Evolutionary conservation across 768 basidiomycete species (phyloP), one percentile per base, ranked within the genome.

Genomic region (Omphalotus guepiniiformis): DNA sequence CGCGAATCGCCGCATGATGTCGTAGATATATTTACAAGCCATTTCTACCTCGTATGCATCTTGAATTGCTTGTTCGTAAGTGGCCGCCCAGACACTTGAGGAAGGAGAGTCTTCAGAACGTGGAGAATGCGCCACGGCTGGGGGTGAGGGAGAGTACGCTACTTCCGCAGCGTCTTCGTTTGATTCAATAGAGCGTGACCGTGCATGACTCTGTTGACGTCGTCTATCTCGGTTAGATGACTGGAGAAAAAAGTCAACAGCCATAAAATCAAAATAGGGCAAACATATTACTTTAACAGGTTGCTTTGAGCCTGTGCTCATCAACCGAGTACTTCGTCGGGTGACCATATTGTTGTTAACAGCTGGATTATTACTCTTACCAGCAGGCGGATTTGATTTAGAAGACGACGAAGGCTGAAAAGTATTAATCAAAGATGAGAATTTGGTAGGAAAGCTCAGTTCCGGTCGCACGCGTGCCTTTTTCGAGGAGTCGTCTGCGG

Each of bases 1-100:
- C 8, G 88, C 95, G 63, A 93, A 95, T 47, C 75, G 75, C 52
- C 89, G 79, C 66, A 88, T 79, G 37, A 94, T 73, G 57, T 85
- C 79, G 57, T 93, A 86, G 45, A 96, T 73, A 65, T 88, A 85
- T 57, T 87, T 75, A 46, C 95, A 92, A 21, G 92, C 92, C 48
- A 85, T 70, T 46, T 83, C 83, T 32, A 69, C 71, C 53, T 85
- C 84, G 55, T 84, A 83, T 34, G 78, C 73, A 49, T 88, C 85
- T 57, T 85, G 82, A 27, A 83, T 81, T 16, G 78, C 79, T 61
- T 79, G 82, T 57, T 87, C 85, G 37, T 83, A 78, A n/a, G 71
- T 75, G 49, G 75, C 65, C 6, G 82, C 82, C 80, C 80, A 83
- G 48, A 68, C 73, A 54, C 72, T 78, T 26, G 85, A 78, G 21